Evolutionary conservation across 1,284 basidiomycete species (phyloP).

Genomic region (Trichosporon sp.): DNA sequence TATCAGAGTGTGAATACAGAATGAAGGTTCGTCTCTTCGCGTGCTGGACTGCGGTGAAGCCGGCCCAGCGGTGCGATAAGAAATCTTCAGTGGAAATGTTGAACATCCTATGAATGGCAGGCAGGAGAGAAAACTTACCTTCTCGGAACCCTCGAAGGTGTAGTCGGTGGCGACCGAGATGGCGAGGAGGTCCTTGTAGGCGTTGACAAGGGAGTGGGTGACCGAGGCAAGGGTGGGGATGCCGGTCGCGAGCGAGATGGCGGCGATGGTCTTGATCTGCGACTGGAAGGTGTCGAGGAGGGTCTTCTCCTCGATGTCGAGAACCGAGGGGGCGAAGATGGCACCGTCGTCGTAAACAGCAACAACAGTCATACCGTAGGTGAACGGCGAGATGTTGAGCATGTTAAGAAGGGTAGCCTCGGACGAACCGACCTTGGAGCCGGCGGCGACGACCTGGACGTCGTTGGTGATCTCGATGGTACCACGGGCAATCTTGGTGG

Average conservation of each 20-base stretch:
- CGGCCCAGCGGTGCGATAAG: slow-evolving; percentile 50
- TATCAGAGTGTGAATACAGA: slow-evolving; percentile 39
- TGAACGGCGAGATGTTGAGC: slow-evolving; percentile 98
- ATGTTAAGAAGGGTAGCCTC: slow-evolving; percentile 98
- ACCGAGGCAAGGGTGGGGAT: slow-evolving; percentile 96
- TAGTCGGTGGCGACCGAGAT: slow-evolving; percentile 90
- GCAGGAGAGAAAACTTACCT: slow-evolving; percentile 58
- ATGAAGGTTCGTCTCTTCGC: slow-evolving; percentile 22
- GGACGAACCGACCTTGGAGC: slow-evolving; percentile 90
- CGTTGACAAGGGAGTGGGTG: slow-evolving; percentile 91
- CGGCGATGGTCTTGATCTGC: slow-evolving; percentile 92
- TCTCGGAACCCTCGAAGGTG: slow-evolving; percentile 87
- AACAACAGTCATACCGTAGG: slow-evolving; percentile 95
- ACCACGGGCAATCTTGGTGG: slow-evolving; percentile 99
- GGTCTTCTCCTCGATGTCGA: slow-evolving; percentile 88
- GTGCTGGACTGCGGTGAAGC: slow-evolving; percentile 36
- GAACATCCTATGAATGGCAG: slow-evolving; percentile 26
- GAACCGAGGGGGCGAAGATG: slow-evolving; percentile 81
- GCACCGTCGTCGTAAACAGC: slow-evolving; percentile 92
- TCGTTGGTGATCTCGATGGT: slow-evolving; percentile 99
- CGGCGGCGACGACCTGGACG: slow-evolving; percentile 88
- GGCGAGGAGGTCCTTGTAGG: slow-evolving; percentile 96
- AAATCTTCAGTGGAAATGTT: slow-evolving; percentile 49
- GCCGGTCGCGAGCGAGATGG: slow-evolving; percentile 89
- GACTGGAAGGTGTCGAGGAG: slow-evolving; percentile 85